Conservation (phyloP, 352 stramenopile genomes). For the Paralagenidium karlingii region DNA sequence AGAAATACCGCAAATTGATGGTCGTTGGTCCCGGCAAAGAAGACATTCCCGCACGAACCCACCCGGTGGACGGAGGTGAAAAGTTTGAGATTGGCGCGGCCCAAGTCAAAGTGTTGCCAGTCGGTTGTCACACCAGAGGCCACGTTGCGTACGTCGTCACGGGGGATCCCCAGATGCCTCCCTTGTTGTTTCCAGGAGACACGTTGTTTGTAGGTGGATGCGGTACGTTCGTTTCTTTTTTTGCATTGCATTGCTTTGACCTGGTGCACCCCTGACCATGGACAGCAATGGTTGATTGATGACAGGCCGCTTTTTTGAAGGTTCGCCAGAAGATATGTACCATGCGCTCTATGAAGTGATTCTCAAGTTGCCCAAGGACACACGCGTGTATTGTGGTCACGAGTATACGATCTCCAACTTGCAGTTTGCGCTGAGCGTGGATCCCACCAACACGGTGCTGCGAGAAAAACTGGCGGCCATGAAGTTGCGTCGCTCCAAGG, state of each 20-base stretch:
- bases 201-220: slow-evolving; percentile 81
- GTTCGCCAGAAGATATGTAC: slow-evolving; percentile 82
- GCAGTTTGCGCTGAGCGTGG: slow-evolving; percentile 87
- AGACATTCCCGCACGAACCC: slow-evolving; percentile 61
- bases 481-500: slow-evolving; percentile 62
- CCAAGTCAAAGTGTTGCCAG: slow-evolving; percentile 57
- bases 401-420: slow-evolving; percentile 92
- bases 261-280: not conserved
- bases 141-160: slow-evolving; percentile 82
- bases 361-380: slow-evolving; percentile 73
- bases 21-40: slow-evolving; percentile 64
- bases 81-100: slow-evolving; percentile 71
- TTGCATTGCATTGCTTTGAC: not conserved
- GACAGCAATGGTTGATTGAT: slow-evolving; percentile 6
- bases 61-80: slow-evolving; percentile 52
- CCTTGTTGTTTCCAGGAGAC: slow-evolving; percentile 78
- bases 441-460: slow-evolving; percentile 83
- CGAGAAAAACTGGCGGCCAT: slow-evolving; percentile 78
- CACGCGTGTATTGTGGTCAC: slow-evolving; percentile 82
- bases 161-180: slow-evolving; percentile 56
- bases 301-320: slow-evolving; percentile 87
- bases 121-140: slow-evolving; percentile 74
- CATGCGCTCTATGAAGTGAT: slow-evolving; percentile 79
- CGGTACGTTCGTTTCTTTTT: too few relatives aligned
- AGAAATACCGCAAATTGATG: slow-evolving; percentile 45